Evolutionary conservation across 2,329 filamentous ascomycete species (phyloP), one percentile per base, ranked within the genome.

Genomic region (Rhynchosporium agropyri): DNA sequence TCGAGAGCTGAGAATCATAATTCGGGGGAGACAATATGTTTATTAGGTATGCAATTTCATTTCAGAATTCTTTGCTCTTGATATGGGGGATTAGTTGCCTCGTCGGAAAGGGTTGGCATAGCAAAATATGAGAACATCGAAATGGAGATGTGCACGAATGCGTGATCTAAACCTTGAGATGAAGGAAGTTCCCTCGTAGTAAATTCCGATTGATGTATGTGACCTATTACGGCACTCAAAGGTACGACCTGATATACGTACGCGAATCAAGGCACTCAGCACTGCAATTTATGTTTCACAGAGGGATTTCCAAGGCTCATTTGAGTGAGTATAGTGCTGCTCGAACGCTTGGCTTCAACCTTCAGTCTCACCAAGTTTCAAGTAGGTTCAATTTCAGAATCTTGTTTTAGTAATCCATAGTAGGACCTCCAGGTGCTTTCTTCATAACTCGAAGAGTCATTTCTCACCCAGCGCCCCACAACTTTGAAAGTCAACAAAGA

Each of bases 11-110:
- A 50, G 31, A 48, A 31, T 45, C 49, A 58, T 58, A 40, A 36
- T 31, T 31, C n/a, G 8, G 15, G 20, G 56, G 26, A 38, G 42
- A 33, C 49, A 56, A 58, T 49, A 58, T 49, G 31, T 40, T 58
- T 50, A 58, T 40, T 40, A 56, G 53, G 42, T n/a, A 40, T 36
- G 15, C 45, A 28, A 15, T 50, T 40, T 15, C 33, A 36, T 38
- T 58, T 58, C 55, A 15, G 28, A 12, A 5, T 38, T 42, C 55
- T 49, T 58, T 50, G 56, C 43, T 58, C 49, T 31, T 42, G 51
- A 54, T 33, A 54, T 8, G 51, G 12, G 40, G 51, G 36, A 28
- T 29, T 54, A 33, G 51, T 54, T 54, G 15, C n/a, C 36, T 42
- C 7, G 36, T 54, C 51, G 9, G 38, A 13, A 33, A 36, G 40